Evolutionary conservation across 2,329 filamentous ascomycete species (phyloP).

Genomic region (Juglanconis oblonga): DNA sequence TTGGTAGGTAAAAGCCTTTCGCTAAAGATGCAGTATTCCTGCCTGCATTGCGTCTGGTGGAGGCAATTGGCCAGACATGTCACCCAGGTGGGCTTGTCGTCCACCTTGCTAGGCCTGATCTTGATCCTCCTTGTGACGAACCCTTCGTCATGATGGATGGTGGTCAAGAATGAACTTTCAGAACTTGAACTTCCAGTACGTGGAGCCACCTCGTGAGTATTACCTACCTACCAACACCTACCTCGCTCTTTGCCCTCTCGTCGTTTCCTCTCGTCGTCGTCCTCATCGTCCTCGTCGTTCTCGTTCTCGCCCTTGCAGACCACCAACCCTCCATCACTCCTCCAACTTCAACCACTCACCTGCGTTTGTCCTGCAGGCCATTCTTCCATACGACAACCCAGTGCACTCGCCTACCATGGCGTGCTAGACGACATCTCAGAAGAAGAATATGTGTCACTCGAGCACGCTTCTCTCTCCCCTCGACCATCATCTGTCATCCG

Average conservation of each 20-base stretch:
- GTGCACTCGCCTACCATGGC: constrained; percentile 18
- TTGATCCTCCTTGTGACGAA: not conserved
- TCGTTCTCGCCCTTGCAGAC: not conserved
- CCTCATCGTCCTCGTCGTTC: not conserved
- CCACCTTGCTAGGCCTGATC: constrained; percentile 1
- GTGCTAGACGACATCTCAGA: constrained; percentile 20
- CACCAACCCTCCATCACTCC: not conserved
- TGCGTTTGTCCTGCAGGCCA: constrained; percentile 8
- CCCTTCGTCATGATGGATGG: constrained; percentile 20
- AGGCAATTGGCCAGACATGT: constrained; percentile 14
- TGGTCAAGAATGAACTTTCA: constrained; percentile 23
- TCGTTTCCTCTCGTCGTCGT: not conserved
- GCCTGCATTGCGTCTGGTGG: constrained; percentile 7
- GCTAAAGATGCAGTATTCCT: constrained; percentile 11
- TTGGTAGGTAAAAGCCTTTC: constrained; percentile 2
- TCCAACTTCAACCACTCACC: constrained; percentile 5
- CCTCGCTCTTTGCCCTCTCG: not conserved
- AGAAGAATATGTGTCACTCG: constrained; percentile 24
- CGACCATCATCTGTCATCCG: constrained; percentile 34
- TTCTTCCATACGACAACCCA: constrained; percentile 13
- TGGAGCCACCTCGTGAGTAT: constrained; percentile 23
- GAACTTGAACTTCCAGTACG: constrained; percentile 20
- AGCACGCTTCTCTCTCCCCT: constrained; percentile 30
- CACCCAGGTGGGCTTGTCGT: constrained; percentile 10
- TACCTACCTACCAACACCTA: not conserved